phyloP scores from a whole-genome alignment of 2,329 filamentous ascomycete species.

The Sporothrix schenckii region DNA sequence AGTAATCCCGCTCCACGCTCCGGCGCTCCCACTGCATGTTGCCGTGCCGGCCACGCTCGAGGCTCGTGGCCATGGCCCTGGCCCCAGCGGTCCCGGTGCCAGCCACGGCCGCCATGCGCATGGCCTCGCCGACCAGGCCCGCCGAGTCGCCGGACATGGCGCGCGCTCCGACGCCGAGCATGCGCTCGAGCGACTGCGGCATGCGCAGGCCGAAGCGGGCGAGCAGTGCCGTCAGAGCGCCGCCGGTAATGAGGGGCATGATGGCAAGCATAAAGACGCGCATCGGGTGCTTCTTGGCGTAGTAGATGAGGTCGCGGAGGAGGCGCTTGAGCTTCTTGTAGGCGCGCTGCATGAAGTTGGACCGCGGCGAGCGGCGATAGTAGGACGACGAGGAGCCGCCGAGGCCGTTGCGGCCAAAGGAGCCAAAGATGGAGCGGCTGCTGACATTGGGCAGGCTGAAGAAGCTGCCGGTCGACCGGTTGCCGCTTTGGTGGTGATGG shows the following conservation, averaged over 20 bases:
- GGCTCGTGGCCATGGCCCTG: slow-evolving; percentile 36
- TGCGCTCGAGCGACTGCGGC: slow-evolving; percentile 64
- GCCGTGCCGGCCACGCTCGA: slow-evolving; percentile 45
- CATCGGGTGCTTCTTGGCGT: slow-evolving; percentile 79
- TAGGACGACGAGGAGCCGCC: slow-evolving; percentile 52
- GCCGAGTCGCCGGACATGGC: slow-evolving; percentile 53
- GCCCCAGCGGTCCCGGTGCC: slow-evolving; percentile 35
- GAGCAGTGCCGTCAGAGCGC: slow-evolving; percentile 76
- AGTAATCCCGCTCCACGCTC: slow-evolving; percentile 46
- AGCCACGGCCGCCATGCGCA: slow-evolving; percentile 54
- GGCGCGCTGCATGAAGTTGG: slow-evolving; percentile 73
- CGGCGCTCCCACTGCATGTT: slow-evolving; percentile 47
- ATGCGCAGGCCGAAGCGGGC: slow-evolving; percentile 77
- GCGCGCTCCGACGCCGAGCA: slow-evolving; percentile 58
- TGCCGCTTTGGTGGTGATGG: slow-evolving; percentile 48
- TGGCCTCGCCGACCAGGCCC: slow-evolving; percentile 58
- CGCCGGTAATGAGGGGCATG: slow-evolving; percentile 83
- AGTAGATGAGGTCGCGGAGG: slow-evolving; percentile 77
- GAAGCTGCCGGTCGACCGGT: slow-evolving; percentile 47
- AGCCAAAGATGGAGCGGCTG: slow-evolving; percentile 53
- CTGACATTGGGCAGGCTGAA: slow-evolving; percentile 52
- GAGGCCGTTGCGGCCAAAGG: slow-evolving; percentile 30
- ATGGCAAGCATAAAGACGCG: slow-evolving; percentile 87
- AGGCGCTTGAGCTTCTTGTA: slow-evolving; percentile 77
- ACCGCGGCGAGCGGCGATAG: slow-evolving; percentile 80